Base-by-base conservation (phyloP, 768 basidiomycete genomes). In the Pulveroboletus sp. region DNA sequence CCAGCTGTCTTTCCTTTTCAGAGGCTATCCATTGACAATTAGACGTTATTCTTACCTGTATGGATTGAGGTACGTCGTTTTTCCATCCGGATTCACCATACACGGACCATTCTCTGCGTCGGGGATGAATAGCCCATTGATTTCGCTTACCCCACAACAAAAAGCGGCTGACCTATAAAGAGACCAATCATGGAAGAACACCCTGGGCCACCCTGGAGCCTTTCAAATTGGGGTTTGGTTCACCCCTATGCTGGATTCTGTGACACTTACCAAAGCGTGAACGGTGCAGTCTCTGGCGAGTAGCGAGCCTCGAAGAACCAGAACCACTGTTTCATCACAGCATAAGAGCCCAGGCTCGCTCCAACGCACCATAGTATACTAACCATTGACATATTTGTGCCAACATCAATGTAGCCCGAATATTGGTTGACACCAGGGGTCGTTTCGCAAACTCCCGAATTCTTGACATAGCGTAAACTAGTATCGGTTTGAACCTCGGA, bases 271-370 rank as follows among this genome's bases (percentile, higher is more conserved):
- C 84, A 86, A 20, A 85, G 69, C 2, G 82, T 82, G 56, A 87
- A 80, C 0, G 84, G 84, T 0, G 83, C 82, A 2, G 74, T 81
- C 41, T 82, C 78, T 0, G 83, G 80, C 3, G 72, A 67, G 25
- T 77, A 65, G 13, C 85, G 74, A 3, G 84, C 75, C 52, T 81
- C 85, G 45, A 86, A 87, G 64, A 85, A 86, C 81, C 84, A 86
- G 59, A 85, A 86, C 81, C 81, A 85, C 83, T 84, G 45, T 14
- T 36, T 43, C 33, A 25, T 11, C n/a, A 8, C 38, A 20, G 17
- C 23, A 32, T 63, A 4, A 63, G 38, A 13, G n/a, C n/a, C n/a
- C n/a, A n/a, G n/a, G 25, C 10, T 13, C 11, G n/a, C 10, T 3
- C n/a, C 35, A 27, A 29, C 19, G 16, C 20, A 29, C 4, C n/a